Conservation (phyloP, 306 rosid species). For the Mimosa bimucronata region DNA sequence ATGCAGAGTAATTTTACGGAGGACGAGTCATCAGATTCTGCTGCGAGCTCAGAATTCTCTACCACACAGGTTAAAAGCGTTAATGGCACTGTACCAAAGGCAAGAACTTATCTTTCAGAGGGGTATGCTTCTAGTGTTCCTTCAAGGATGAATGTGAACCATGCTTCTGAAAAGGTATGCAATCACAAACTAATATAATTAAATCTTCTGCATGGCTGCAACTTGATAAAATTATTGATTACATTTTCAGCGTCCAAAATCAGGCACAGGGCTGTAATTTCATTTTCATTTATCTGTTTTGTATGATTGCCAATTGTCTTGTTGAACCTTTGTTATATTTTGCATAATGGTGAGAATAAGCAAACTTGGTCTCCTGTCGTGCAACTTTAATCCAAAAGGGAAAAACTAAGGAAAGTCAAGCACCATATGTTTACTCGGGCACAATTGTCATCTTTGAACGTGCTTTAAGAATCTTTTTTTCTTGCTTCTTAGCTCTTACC, state of each 20-base stretch:
- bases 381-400: not conserved
- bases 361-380: not conserved
- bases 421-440: not conserved
- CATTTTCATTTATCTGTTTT: not conserved
- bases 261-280: slow-evolving; percentile 7
- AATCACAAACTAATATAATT: slow-evolving; percentile 21
- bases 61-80: slow-evolving; percentile 81
- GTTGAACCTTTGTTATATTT: not conserved
- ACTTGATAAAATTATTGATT: not conserved
- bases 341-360: not conserved
- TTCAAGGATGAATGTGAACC: slow-evolving; percentile 58
- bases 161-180: slow-evolving; percentile 64
- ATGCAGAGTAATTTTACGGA: slow-evolving; percentile 69
- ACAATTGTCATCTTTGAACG: not conserved
- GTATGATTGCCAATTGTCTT: not conserved
- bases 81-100: slow-evolving; percentile 60
- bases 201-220: slow-evolving; percentile 15
- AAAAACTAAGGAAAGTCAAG: not conserved
- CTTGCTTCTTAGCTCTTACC: slow-evolving; percentile 27
- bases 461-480: slow-evolving; percentile 22
- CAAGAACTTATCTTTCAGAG: slow-evolving; percentile 66
- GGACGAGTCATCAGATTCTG: slow-evolving; percentile 90
- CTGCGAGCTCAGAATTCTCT: slow-evolving; percentile 87
- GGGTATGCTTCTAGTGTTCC: slow-evolving; percentile 80
- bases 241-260: not conserved